Evolutionary conservation across 768 basidiomycete genomes (phyloP).

Genomic region (Phaffia australis): DNA sequence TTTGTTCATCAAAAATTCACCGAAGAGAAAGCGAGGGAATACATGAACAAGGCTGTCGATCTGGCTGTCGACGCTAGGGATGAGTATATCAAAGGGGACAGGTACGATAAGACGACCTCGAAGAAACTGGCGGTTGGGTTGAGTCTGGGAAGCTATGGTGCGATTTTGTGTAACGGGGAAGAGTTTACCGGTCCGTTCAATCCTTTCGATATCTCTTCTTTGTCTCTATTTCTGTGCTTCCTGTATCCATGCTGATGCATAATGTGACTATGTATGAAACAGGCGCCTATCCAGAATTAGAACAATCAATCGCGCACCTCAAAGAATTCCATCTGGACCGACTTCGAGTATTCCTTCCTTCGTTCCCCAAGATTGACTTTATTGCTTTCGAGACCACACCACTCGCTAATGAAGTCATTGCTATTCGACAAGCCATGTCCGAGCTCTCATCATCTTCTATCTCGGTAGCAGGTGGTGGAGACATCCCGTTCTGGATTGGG

Average conservation of each 20-base stretch:
- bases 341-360: constrained; percentile 44
- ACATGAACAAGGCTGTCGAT: constrained; percentile 26
- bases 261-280: constrained; percentile 51
- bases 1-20: constrained; percentile 16
- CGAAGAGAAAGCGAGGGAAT: constrained; percentile 8
- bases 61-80: constrained; percentile 25
- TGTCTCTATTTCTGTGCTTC: constrained; percentile 41
- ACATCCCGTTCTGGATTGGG: constrained; percentile 22
- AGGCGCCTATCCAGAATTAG: constrained; percentile 37
- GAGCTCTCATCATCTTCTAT: constrained; percentile 31
- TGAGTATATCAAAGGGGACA: constrained; percentile 1
- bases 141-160: constrained; percentile 65
- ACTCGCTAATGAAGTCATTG: constrained; percentile 52
- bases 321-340: constrained; percentile 55
- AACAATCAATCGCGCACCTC: constrained; percentile 46
- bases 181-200: constrained; percentile 7
- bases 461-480: not conserved
- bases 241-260: not conserved
- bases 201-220: not conserved
- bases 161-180: constrained; percentile 49
- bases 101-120: constrained; percentile 43
- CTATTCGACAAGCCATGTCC: constrained; percentile 54
- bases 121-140: constrained; percentile 49
- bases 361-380: constrained; percentile 52
- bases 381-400: constrained; percentile 73